Percentiles rank a stretch among this genome's conserved stretches.
Conservation (phyloP, 768 basidiomycete species). For the Tricholoma flavovirens region DNA sequence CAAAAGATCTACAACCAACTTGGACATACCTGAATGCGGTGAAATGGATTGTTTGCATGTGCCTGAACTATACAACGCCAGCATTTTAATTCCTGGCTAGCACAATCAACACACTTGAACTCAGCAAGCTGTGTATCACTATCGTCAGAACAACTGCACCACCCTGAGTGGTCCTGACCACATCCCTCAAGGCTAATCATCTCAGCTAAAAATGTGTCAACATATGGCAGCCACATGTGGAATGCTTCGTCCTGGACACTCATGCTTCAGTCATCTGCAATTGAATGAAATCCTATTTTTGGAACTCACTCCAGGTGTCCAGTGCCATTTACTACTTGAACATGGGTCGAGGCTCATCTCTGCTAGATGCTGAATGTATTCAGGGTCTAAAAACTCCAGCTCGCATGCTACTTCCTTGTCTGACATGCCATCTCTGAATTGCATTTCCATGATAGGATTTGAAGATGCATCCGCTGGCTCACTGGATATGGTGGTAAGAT, state of each 20-base stretch:
- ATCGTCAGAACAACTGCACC: too few relatives aligned
- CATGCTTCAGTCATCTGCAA: too few relatives aligned
- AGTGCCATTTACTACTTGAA: background rate
- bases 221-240: too few relatives aligned
- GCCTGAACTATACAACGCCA: background rate
- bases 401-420: too few relatives aligned
- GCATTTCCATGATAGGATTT: too few relatives aligned
- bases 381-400: background rate
- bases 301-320: background rate
- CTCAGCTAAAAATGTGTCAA: too few relatives aligned
- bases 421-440: too few relatives aligned
- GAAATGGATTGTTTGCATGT: constrained; percentile 1
- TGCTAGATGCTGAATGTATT: background rate
- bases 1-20: background rate
- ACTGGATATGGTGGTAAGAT: too few relatives aligned
- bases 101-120: constrained; percentile 7
- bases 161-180: too few relatives aligned
- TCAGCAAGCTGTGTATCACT: too few relatives aligned
- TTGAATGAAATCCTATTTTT: background rate
- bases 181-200: too few relatives aligned
- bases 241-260: constrained; percentile 9
- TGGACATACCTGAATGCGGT: constrained; percentile 1
- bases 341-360: too few relatives aligned
- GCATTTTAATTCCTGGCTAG: background rate
- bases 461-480: background rate